These are phyloP conservation scores for Fusarium verticillioides DNA, from an alignment of 2,329 filamentous ascomycete species.

Conservation along the genomic window DNA sequence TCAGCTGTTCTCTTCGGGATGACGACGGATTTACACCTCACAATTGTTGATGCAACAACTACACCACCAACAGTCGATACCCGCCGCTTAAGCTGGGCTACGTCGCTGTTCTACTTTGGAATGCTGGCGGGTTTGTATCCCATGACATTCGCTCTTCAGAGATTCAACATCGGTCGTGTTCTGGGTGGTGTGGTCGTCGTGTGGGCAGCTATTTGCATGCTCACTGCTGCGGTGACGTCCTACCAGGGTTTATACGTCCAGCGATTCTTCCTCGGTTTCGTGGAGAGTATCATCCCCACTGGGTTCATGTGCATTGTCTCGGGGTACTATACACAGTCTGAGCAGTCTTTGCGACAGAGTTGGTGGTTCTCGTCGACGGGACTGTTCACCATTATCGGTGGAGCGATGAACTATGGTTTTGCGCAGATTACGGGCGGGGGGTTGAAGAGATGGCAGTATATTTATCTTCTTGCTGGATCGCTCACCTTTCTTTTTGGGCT, in stretches of 20 bases:
- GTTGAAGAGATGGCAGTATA: slow-evolving; percentile 74
- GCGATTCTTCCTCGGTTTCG: slow-evolving; percentile 72
- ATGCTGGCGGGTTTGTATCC: slow-evolving; percentile 80
- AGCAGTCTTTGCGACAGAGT: slow-evolving; percentile 72
- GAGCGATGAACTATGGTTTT: slow-evolving; percentile 74
- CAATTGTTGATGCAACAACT: slow-evolving; percentile 57
- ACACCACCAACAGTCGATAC: slow-evolving; percentile 71
- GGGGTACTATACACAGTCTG: slow-evolving; percentile 71
- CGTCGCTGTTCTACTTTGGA: slow-evolving; percentile 83
- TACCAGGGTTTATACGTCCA: slow-evolving; percentile 73
- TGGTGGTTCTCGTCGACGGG: slow-evolving; percentile 74
- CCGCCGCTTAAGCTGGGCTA: slow-evolving; percentile 78
- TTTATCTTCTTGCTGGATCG: slow-evolving; percentile 73
- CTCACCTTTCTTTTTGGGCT: slow-evolving; percentile 73
- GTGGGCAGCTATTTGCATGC: slow-evolving; percentile 75
- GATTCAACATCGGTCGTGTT: slow-evolving; percentile 72
- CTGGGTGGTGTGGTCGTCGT: slow-evolving; percentile 71
- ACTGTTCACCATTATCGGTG: slow-evolving; percentile 71
- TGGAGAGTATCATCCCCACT: slow-evolving; percentile 73
- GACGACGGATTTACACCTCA: slow-evolving; percentile 73
- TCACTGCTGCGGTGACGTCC: slow-evolving; percentile 73
- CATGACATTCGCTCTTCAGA: slow-evolving; percentile 76
- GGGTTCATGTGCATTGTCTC: slow-evolving; percentile 73
- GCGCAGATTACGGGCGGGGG: slow-evolving; percentile 67
- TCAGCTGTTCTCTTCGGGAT: slow-evolving; percentile 80